Evolutionary conservation across 257 asterid species (phyloP).

Genomic region (Misopates orontium): DNA sequence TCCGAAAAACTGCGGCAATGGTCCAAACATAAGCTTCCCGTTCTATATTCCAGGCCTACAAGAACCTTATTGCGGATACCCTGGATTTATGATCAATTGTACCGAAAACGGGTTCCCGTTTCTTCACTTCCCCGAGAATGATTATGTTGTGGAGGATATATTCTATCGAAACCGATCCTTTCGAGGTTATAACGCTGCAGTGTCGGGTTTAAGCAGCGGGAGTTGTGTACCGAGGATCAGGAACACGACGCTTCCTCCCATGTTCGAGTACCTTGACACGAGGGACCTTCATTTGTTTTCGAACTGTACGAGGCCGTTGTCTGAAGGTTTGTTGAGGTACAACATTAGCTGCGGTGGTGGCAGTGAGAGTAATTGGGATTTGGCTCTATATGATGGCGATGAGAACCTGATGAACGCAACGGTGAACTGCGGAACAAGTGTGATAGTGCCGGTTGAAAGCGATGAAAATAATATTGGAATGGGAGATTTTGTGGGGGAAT

Average conservation of each 20-base stretch:
- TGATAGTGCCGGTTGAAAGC: conserved; percentile 50
- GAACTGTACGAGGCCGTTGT: conserved; percentile 28
- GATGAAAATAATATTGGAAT: conserved; percentile 16
- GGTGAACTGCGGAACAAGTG: conserved; percentile 33
- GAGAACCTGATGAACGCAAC: conserved; percentile 28
- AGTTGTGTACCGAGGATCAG: conserved; percentile 38
- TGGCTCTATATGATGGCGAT: conserved; percentile 41
- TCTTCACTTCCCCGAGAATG: conserved; percentile 31
- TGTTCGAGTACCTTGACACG: not conserved
- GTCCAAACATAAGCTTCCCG: conserved; percentile 59
- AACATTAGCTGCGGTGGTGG: conserved; percentile 25
- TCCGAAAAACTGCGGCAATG: conserved; percentile 36
- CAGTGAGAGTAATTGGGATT: conserved; percentile 16
- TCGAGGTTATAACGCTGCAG: conserved; percentile 33
- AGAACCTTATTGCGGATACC: conserved; percentile 50
- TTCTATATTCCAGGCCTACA: conserved; percentile 40
- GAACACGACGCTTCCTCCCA: conserved; percentile 25
- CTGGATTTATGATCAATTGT: conserved; percentile 44
- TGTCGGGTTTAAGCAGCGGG: not conserved
- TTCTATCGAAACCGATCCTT: conserved; percentile 26
- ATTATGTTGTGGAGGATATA: conserved; percentile 39
- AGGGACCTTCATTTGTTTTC: conserved; percentile 42
- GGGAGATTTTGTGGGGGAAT: conserved; percentile 25
- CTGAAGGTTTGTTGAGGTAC: conserved; percentile 21
- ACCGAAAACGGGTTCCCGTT: conserved; percentile 35